Evolutionary conservation across 495 filamentous ascomycete species (phyloP), one percentile per base, ranked within the genome.

Genomic region (Alectoria sarmentosa): DNA sequence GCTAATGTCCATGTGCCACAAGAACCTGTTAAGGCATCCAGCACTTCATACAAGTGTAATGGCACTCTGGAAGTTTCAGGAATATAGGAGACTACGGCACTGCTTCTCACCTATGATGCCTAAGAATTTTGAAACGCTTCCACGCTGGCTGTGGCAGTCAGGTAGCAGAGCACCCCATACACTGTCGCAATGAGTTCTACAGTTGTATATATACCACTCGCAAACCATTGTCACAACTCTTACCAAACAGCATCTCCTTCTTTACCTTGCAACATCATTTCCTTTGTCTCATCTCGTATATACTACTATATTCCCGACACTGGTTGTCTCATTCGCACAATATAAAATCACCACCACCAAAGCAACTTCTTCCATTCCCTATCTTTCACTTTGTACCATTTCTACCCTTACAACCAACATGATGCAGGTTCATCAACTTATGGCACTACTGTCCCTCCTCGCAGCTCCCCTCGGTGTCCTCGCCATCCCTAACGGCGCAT

Each of bases 31-130:
- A 32, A 55, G 52, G 52, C 30, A 36, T 34, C 30, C 52, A 55
- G 15, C 30, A n/a, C 19, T 19, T 55, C 1, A 36, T 55, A 55
- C 52, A 4, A 54, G 1, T 34, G 30, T 55, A 30, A 34, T 55
- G 21, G 49, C 52, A 34, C 30, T 34, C 52, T 34, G 52, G 52
- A 55, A 34, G 30, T 30, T 55, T 55, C 52, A 55, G 52, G 52
- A 55, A 7, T 17, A 55, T 1, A 34, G 30, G 28, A 36, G 6
- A 21, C 4, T 9, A 21, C n/a, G 34, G 52, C 52, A 55, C 52
- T 32, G 52, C 52, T 55, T 55, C 17, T 55, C 17, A 21, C 28
- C 30, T 17, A 34, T 21, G 52, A 36, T 55, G 13, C 52, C 52
- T 17, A 34, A 9, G 30, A 55, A 55, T 34, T 6, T 54, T 55